A percentile compares a stretch with the other conserved stretches of the same genome.
Evolutionary conservation across 176 grass and related monocot species (phyloP).

Genomic region (Eleusine coracana): DNA sequence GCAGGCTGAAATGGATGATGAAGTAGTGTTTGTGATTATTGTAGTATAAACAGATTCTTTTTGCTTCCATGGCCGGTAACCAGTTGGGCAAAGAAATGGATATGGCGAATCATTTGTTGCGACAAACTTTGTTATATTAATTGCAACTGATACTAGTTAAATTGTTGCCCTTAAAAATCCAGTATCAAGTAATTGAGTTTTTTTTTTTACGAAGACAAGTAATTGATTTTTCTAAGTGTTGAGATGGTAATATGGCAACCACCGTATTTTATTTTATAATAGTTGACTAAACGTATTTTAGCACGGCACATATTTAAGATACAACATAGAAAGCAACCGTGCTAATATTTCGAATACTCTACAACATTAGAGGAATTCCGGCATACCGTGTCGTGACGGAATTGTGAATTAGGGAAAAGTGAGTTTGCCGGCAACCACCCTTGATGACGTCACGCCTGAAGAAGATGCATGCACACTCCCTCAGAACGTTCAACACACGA

Average conservation of each 20-base stretch:
- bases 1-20: background rate
- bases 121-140: background rate
- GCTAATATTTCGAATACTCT: background rate
- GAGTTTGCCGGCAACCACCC: background rate
- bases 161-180: background rate
- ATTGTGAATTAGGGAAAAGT: conserved; percentile 3
- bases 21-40: background rate
- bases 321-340: background rate
- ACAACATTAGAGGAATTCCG: background rate
- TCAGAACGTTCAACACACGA: conserved; percentile 17
- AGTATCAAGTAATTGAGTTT: too few relatives aligned
- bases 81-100: background rate
- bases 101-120: background rate
- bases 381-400: background rate
- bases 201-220: too few relatives aligned
- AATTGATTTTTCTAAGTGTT: background rate
- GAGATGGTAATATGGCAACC: background rate
- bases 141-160: background rate
- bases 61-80: background rate
- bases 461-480: background rate
- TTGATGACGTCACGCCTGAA: conserved; percentile 39
- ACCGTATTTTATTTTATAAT: conserved; percentile 4
- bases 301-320: background rate
- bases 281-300: background rate
- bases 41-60: background rate